Base-by-base conservation (phyloP, 306 rosid species). In the Neltuma alba region DNA sequence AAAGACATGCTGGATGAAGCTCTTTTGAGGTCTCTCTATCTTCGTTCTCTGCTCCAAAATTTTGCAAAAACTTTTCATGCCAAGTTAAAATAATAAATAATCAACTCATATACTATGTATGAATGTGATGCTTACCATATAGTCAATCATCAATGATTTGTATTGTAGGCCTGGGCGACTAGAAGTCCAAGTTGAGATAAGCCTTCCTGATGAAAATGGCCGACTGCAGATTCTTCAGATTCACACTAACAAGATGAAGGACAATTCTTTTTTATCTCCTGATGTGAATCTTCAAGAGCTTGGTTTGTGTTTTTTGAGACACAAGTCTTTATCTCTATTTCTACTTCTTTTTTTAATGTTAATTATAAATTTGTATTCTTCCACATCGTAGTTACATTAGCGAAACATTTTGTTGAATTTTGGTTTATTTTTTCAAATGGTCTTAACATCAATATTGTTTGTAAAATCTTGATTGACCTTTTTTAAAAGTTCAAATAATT, bases 1-100 rank as follows among this genome's bases (percentile, higher is more conserved):
- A 96, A 93, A 87, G 98, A 96, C 85, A 85, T 96, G 88, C 95
- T 96, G 87, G 99, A 96, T 87, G 99, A 93, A 82, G 99, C 99
- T 54, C 96, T 96, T 81, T 74, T 96, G 85, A 90, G 99, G 99
- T 96, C 55, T 71, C 61, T 71, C 66, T 48, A 50, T 74, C 65
- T 68, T 38, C 66, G 48, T 80, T 76, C 57, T 57, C 54, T 74
- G 42, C 65, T 72, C 47, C 54, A 71, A 52, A 66, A 78, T 52
- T 80, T 47, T 57, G 9, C 67, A 69, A 75, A 21, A 10, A 57
- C 67, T 54, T 73, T 63, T 70, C 33, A 28, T 72, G 70, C 72
- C 61, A 71, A 80, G 54, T 48, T 67, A 72, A 79, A 25, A 82
- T 85, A 57, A 47, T 72, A 57, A 41, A 31, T 76, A 60, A 34